Base-by-base conservation (phyloP, 306 rosid species). In the Cucurbita argyrosperma region DNA sequence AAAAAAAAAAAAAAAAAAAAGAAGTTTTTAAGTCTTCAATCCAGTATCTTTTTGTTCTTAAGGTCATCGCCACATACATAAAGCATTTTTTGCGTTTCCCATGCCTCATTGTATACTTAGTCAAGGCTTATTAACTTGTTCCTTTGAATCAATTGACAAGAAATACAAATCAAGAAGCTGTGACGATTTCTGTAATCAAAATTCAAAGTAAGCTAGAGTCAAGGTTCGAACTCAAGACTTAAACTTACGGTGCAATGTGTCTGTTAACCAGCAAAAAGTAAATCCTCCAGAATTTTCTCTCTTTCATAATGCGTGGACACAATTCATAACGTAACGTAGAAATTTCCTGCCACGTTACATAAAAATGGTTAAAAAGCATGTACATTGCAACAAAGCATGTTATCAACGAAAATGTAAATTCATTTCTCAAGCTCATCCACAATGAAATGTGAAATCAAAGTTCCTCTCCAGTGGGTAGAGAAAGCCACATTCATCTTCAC, bases 231-330 rank as follows among this genome's bases (percentile, higher is more conserved):
- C 42, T 11, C 35, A 47, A 59, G 45, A 66, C 37, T 47, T 21
- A 13, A 66, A 83, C 94, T 87, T 81, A 90, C 85, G 82, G 90
- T 70, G 85, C 84, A 61, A 82, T 77, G 42, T 87, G 91, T 61
- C 61, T 81, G 83, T 85, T 79, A 76, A 87, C 81, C 56, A 88
- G 78, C 74, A 84, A 80, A 79, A 88, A 87, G 80, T 90, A 87
- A 78, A 90, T 87, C 74, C 86, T 88, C 92, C 96, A 90, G 81
- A 87, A 88, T 80, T 82, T 88, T 78, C 92, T 88, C 80, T 87
- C 92, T 76, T 79, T 90, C 92, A 90, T 90, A 71, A 82, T 80
- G 49, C 88, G 86, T 43, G 92, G 92, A 76, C 95, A 87, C 76
- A 90, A 74, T 76, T 81, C 92, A 63, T 90, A 88, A 52, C 95